These are phyloP conservation scores for Discostella stelligeroides DNA, from an alignment of 108 stramenopile genomes.

Conservation along the genomic window DNA sequence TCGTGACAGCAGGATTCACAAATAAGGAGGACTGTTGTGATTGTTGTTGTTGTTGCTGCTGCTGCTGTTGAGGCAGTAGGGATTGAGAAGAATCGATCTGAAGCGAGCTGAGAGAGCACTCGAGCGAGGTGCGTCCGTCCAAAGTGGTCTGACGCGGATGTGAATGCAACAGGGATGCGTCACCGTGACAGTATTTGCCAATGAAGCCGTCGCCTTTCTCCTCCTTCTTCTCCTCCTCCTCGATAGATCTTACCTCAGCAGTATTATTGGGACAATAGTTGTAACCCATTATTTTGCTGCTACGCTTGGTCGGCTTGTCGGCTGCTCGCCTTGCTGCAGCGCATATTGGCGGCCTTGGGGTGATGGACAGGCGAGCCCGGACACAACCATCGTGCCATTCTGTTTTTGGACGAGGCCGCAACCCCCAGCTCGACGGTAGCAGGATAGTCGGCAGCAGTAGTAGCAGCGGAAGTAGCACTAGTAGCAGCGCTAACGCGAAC, in stretches of 20 bases:
- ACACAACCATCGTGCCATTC: too few relatives aligned
- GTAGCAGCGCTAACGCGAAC: too few relatives aligned
- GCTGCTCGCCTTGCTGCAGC: too few relatives aligned
- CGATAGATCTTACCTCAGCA: not conserved
- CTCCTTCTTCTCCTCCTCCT: conserved; percentile 2
- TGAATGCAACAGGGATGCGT: not conserved
- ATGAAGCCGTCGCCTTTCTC: not conserved
- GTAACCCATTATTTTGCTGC: not conserved
- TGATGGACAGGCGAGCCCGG: too few relatives aligned
- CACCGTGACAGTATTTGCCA: not conserved
- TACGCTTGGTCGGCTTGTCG: not conserved
- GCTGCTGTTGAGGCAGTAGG: not conserved
- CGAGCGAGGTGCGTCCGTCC: not conserved
- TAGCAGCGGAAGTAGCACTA: too few relatives aligned
- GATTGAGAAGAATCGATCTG: not conserved
- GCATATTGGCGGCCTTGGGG: too few relatives aligned
- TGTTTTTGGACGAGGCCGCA: too few relatives aligned
- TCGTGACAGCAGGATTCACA: not conserved
- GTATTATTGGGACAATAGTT: too few relatives aligned
- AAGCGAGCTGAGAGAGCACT: not conserved
- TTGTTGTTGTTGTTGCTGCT: too few relatives aligned
- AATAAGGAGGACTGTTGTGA: not conserved
- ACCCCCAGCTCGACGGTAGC: too few relatives aligned
- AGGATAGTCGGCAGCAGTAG: too few relatives aligned
- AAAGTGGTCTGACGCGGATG: not conserved